Percentiles rank a stretch among this genome's conserved stretches.
Evolutionary conservation across 2,329 filamentous ascomycete species (phyloP).

Genomic region (Waltergamsia citrina): DNA sequence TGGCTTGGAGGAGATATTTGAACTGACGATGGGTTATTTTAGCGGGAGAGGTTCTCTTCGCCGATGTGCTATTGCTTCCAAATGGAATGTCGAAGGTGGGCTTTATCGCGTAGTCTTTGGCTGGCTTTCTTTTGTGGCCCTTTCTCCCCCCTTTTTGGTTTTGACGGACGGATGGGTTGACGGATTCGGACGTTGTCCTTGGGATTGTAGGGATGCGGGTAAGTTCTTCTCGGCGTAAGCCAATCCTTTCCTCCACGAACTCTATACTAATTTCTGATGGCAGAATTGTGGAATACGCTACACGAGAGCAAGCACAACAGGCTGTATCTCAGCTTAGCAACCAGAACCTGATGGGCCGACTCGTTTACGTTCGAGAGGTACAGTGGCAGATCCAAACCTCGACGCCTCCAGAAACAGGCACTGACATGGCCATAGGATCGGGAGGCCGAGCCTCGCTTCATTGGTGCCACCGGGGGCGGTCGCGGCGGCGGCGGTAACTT

Average conservation of each 20-base stretch:
- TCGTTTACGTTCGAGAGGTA: constrained; percentile 98
- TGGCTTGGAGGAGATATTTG: constrained; percentile 14
- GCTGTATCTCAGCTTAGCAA: constrained; percentile 98
- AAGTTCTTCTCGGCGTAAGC: constrained; percentile 36
- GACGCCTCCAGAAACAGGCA: not conserved
- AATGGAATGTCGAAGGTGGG: constrained; percentile 99
- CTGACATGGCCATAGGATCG: constrained; percentile 60
- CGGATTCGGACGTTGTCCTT: constrained; percentile 88
- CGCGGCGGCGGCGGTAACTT: constrained; percentile 49
- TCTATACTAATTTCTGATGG: not conserved
- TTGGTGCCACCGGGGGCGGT: constrained; percentile 56
- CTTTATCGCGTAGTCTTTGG: constrained; percentile 80
- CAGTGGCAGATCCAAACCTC: constrained; percentile 16
- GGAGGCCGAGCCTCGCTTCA: constrained; percentile 95
- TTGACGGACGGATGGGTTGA: constrained; percentile 97
- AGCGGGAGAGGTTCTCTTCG: constrained; percentile 99
- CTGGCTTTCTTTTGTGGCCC: constrained; percentile 70
- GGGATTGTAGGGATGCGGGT: constrained; percentile 99
- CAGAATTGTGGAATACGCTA: constrained; percentile 99
- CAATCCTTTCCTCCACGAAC: not conserved
- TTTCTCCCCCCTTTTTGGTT: constrained; percentile 53
- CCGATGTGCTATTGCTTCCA: constrained; percentile 97
- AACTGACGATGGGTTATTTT: constrained; percentile 28
- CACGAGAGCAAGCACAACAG: constrained; percentile 96
- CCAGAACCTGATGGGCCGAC: constrained; percentile 95